A percentile compares a stretch with the other conserved stretches of the same genome.
These are phyloP conservation scores for Sindora glabra DNA, from an alignment of 306 rosid genomes.

Conservation along the genomic window DNA sequence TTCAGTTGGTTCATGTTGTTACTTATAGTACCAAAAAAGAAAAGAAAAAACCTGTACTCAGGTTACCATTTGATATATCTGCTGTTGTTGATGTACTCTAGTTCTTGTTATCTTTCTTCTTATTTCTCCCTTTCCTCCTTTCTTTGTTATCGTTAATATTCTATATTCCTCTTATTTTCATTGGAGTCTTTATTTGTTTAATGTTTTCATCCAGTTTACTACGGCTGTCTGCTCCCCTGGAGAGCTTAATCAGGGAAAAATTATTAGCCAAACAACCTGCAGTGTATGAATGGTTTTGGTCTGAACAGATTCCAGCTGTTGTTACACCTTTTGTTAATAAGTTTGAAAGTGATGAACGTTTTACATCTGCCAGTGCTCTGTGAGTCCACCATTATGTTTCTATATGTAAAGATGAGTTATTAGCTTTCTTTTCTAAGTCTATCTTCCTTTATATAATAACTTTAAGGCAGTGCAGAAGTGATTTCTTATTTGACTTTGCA, in stretches of 20 bases:
- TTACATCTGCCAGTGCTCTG: conserved; percentile 58
- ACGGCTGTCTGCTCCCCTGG: conserved; percentile 73
- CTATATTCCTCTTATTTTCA: conserved; percentile 7
- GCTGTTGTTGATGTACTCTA: conserved; percentile 3
- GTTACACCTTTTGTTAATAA: conserved; percentile 63
- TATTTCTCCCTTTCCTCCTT: neutral
- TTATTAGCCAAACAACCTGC: conserved; percentile 74
- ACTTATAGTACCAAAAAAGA: too few species aligned
- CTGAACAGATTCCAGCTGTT: conserved; percentile 72
- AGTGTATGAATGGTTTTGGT: conserved; percentile 89
- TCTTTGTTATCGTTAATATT: conserved; percentile 11
- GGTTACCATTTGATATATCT: too few species aligned
- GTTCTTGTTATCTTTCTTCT: neutral
- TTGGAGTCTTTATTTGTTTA: conserved; percentile 15
- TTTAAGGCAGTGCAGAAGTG: conserved; percentile 18
- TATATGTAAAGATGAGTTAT: conserved; percentile 9
- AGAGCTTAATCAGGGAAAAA: conserved; percentile 72
- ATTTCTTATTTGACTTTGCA: conserved; percentile 33
- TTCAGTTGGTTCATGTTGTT: too few species aligned
- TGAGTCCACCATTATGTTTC: conserved; percentile 32
- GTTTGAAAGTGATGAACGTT: conserved; percentile 59
- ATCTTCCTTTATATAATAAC: conserved; percentile 3
- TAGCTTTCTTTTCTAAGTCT: conserved; percentile 4
- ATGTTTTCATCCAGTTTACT: conserved; percentile 62
- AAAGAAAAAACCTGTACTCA: too few species aligned